Percentiles rank a stretch among this genome's conserved stretches.
Evolutionary conservation across 805 yeast species (phyloP).

Genomic region (Debaryomyces hansenii): DNA sequence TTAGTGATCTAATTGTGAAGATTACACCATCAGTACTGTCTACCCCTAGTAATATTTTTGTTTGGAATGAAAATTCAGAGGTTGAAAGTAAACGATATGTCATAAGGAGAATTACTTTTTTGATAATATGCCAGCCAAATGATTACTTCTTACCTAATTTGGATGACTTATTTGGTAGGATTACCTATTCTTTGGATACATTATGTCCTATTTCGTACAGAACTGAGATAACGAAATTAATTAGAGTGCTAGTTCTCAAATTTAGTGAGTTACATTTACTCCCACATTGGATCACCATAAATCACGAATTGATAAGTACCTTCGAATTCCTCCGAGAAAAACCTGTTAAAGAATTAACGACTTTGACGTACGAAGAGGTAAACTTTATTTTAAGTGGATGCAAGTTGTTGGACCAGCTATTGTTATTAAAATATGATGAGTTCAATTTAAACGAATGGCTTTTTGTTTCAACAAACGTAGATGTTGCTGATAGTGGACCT

Average conservation of each 20-base stretch:
- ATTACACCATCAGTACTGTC: slow-evolving; percentile 38
- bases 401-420: slow-evolving; percentile 74
- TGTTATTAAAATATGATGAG: slow-evolving; percentile 72
- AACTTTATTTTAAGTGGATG: slow-evolving; percentile 56
- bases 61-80: slow-evolving; percentile 69
- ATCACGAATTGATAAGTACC: slow-evolving; percentile 56
- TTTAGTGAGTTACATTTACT: slow-evolving; percentile 64
- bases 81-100: slow-evolving; percentile 51
- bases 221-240: slow-evolving; percentile 50
- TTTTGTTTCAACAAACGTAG: slow-evolving; percentile 69
- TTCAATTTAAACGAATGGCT: slow-evolving; percentile 82
- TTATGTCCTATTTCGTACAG: slow-evolving; percentile 33
- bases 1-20: slow-evolving; percentile 40
- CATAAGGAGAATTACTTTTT: slow-evolving; percentile 61
- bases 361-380: slow-evolving; percentile 36
- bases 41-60: slow-evolving; percentile 60
- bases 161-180: slow-evolving; percentile 43
- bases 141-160: slow-evolving; percentile 56
- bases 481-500: slow-evolving; percentile 46
- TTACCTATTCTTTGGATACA: slow-evolving; percentile 29
- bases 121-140: slow-evolving; percentile 60
- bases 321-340: slow-evolving; percentile 40
- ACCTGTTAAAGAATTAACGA: slow-evolving; percentile 21
- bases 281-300: slow-evolving; percentile 68
- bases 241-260: slow-evolving; percentile 65